phyloP scores from a whole-genome alignment of 768 basidiomycete species.

The Boletus barrowsii region DNA sequence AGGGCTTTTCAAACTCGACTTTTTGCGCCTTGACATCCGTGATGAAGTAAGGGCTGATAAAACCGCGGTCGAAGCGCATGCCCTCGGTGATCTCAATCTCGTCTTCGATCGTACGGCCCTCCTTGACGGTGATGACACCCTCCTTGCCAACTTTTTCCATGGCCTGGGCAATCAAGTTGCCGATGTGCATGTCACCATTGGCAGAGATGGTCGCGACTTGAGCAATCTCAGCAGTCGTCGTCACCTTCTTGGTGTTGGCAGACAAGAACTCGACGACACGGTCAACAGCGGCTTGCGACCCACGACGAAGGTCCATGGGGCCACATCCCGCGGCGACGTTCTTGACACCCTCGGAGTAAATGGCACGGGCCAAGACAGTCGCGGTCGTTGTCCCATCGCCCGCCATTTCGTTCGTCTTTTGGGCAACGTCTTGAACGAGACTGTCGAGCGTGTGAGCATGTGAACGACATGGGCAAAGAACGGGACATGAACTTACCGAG shows the following conservation, averaged over 20 bases:
- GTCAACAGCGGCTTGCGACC: slow-evolving; percentile 94
- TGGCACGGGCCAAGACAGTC: slow-evolving; percentile 93
- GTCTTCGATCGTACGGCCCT: slow-evolving; percentile 96
- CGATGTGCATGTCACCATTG: slow-evolving; percentile 80
- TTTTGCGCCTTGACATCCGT: slow-evolving; percentile 97
- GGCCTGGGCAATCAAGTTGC: slow-evolving; percentile 38
- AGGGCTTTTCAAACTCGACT: slow-evolving; percentile 95
- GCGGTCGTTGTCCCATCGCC: slow-evolving; percentile 91
- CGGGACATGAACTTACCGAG: slow-evolving; percentile 58
- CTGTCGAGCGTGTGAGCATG: slow-evolving; percentile 37
- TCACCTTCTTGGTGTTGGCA: slow-evolving; percentile 87
- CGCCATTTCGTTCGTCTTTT: slow-evolving; percentile 95
- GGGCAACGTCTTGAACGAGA: slow-evolving; percentile 92
- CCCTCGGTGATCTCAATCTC: slow-evolving; percentile 99
- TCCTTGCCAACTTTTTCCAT: slow-evolving; percentile 99
- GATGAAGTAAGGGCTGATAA: slow-evolving; percentile 97
- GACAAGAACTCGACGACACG: slow-evolving; percentile 91
- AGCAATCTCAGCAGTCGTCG: slow-evolving; percentile 95
- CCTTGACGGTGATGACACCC: slow-evolving; percentile 99
- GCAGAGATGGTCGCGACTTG: slow-evolving; percentile 97
- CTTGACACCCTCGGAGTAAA: slow-evolving; percentile 98
- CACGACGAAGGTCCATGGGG: slow-evolving; percentile 99
- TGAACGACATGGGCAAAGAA: neutral
- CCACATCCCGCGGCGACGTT: slow-evolving; percentile 99
- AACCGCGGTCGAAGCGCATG: slow-evolving; percentile 99